Base-by-base conservation (phyloP, 805 yeast genomes). In the Candida cerambycidarum region DNA sequence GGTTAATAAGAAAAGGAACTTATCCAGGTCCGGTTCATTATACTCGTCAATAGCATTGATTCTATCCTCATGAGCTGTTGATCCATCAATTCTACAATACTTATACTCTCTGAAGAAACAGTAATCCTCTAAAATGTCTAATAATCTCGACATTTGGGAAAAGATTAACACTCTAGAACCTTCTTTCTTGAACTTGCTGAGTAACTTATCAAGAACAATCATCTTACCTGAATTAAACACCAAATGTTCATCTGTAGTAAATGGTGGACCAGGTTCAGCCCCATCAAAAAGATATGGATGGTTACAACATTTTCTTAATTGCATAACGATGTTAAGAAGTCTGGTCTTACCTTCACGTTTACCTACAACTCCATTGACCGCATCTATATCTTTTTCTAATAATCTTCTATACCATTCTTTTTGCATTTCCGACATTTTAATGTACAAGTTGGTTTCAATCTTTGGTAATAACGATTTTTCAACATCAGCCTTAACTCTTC, bases 241-340 rank as follows among this genome's bases (percentile, higher is more conserved):
- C 49, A 92, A 73, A 65, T 92, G 98, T 62, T 90, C 97, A 62
- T 89, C 97, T 1, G 95, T 92, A 1, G 97, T 92, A 57, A 75
- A 92, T 1, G 98, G 98, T 1, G 98, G 98, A 8, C 98, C 98
- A 0, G 97, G 98, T 63, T 90, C 98, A 1, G 98, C 99, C n/a
- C 99, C 98, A 61, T 92, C 98, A 57, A 93, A 93, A 42, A 92
- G 68, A 62, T 93, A 92, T 0, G 98, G 98, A 65, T 93, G 99
- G 60, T 93, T 92, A 62, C 98, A 92, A 62, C 98, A 92, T 62
- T 92, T 92, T 56, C 98, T 76, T 50, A 92, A 72, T 64, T 92
- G 98, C 98, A 92, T 92, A 11, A 92, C 98, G 55, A 92, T 92
- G 58, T 92, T 92, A 44, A 92, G 73, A 48, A 93, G 69, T 43